Evolutionary conservation across 345 rosid species (phyloP).

Genomic region (Euphorbia lathyris): DNA sequence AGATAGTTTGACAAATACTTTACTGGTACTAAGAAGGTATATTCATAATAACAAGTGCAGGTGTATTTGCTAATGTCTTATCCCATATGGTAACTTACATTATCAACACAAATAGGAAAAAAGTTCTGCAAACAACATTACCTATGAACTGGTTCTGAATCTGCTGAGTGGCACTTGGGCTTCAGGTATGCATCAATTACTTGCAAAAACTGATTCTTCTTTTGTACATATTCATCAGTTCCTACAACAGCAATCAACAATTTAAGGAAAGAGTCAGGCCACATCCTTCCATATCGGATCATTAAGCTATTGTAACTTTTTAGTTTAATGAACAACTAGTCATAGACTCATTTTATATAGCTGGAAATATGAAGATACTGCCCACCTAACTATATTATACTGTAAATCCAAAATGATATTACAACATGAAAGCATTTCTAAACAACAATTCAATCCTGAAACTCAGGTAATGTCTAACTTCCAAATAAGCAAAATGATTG

Average conservation of each 20-base stretch:
- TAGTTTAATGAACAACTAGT: slow-evolving; percentile 2
- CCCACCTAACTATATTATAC: neutral
- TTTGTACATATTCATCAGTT: slow-evolving; percentile 25
- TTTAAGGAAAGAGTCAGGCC: slow-evolving; percentile 8
- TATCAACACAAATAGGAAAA: slow-evolving; percentile 14
- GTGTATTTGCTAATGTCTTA: neutral
- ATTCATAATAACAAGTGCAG: neutral
- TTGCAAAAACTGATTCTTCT: slow-evolving; percentile 43
- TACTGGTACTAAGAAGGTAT: neutral
- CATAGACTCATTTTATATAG: neutral
- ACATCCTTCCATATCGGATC: neutral
- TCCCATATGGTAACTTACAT: slow-evolving; percentile 2
- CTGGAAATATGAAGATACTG: neutral
- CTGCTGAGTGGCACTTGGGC: slow-evolving; percentile 78
- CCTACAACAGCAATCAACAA: slow-evolving; percentile 34
- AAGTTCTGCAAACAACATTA: slow-evolving; percentile 20
- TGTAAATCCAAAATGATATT: neutral
- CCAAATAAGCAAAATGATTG: neutral
- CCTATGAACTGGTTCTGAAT: slow-evolving; percentile 64
- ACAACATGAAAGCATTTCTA: neutral
- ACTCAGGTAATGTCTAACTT: neutral
- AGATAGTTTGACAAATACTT: neutral
- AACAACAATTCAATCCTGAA: neutral
- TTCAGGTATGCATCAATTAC: slow-evolving; percentile 79
- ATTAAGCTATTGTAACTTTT: neutral